These are phyloP conservation scores for Calonectria honghensis DNA, from an alignment of 2,329 filamentous ascomycete genomes.

Conservation along the genomic window DNA sequence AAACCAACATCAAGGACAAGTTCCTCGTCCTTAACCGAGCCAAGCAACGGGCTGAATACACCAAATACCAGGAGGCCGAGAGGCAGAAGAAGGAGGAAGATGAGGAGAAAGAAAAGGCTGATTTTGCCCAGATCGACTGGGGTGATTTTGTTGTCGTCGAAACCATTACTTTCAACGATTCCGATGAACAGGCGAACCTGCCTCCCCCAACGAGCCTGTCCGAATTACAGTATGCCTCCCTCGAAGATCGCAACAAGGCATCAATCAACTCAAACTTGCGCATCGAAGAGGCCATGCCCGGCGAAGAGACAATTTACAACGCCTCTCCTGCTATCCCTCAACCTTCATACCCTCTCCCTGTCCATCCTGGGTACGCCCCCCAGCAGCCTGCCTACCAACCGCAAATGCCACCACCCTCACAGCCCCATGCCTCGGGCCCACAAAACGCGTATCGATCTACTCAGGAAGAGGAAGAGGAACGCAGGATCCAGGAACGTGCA, in stretches of 20 bases:
- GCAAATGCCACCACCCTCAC: constrained; percentile 64
- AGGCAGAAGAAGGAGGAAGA: constrained; percentile 93
- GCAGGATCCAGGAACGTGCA: constrained; percentile 77
- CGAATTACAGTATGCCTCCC: constrained; percentile 93
- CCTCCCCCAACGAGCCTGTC: constrained; percentile 92
- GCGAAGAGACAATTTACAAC: constrained; percentile 78
- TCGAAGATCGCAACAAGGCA: constrained; percentile 95
- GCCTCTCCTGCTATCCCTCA: constrained; percentile 63
- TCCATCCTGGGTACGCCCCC: constrained; percentile 65
- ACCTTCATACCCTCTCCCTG: constrained; percentile 65
- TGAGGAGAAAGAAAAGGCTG: constrained; percentile 84
- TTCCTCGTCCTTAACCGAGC: constrained; percentile 87
- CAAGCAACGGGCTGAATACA: constrained; percentile 90
- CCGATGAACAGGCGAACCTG: constrained; percentile 89
- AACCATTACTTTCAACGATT: constrained; percentile 92
- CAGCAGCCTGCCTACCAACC: constrained; percentile 60
- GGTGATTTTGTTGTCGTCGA: constrained; percentile 97
- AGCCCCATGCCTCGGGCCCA: constrained; percentile 50
- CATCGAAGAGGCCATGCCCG: constrained; percentile 96
- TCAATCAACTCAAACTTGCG: constrained; percentile 88
- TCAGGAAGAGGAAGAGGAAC: constrained; percentile 78
- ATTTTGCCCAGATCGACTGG: constrained; percentile 95
- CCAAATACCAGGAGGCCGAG: constrained; percentile 88
- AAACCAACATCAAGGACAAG: constrained; percentile 85
- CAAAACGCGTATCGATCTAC: constrained; percentile 60